These are phyloP conservation scores for Blastobotrys attinorum DNA, from an alignment of 805 yeast genomes.

Conservation along the genomic window DNA sequence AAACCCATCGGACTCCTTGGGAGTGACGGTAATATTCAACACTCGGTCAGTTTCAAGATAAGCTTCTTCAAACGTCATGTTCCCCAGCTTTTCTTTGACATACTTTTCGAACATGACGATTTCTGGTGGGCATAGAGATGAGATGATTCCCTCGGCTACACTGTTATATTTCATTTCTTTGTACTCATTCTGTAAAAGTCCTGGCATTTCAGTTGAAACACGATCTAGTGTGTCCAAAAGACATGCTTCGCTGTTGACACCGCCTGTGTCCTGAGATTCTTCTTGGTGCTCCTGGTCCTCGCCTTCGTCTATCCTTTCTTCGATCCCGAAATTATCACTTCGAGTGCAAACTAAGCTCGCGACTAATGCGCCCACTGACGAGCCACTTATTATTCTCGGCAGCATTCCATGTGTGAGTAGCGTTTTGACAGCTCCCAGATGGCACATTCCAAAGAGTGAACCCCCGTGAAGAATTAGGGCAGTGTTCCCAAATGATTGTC, in stretches of 20 bases:
- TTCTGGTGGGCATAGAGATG: slow-evolving; percentile 82
- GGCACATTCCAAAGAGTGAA: slow-evolving; percentile 87
- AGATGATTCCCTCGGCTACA: slow-evolving; percentile 64
- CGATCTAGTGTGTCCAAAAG: slow-evolving; percentile 36
- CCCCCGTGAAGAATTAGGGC: slow-evolving; percentile 94
- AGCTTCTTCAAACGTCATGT: slow-evolving; percentile 90
- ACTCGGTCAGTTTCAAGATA: slow-evolving; percentile 69
- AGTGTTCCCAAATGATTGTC: slow-evolving; percentile 83
- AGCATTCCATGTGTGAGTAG: slow-evolving; percentile 65
- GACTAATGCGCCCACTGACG: slow-evolving; percentile 89
- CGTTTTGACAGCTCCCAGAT: slow-evolving; percentile 84
- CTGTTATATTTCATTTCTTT: slow-evolving; percentile 28
- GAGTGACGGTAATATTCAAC: slow-evolving; percentile 78
- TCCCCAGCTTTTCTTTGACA: slow-evolving; percentile 68
- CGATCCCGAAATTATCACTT: too few relatives aligned
- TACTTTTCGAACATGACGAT: slow-evolving; percentile 69
- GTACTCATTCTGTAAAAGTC: slow-evolving; percentile 14
- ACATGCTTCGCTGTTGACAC: too few relatives aligned
- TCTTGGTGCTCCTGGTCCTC: slow-evolving; percentile 61
- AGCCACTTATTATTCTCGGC: slow-evolving; percentile 83
- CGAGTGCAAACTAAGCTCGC: slow-evolving; percentile 74
- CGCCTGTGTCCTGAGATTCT: too few relatives aligned
- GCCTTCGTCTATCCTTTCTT: too few relatives aligned
- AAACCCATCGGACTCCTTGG: slow-evolving; percentile 36
- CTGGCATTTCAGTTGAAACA: slow-evolving; percentile 20